Base-by-base conservation (phyloP, 116 monocot species). In the Posidonia oceanica region DNA sequence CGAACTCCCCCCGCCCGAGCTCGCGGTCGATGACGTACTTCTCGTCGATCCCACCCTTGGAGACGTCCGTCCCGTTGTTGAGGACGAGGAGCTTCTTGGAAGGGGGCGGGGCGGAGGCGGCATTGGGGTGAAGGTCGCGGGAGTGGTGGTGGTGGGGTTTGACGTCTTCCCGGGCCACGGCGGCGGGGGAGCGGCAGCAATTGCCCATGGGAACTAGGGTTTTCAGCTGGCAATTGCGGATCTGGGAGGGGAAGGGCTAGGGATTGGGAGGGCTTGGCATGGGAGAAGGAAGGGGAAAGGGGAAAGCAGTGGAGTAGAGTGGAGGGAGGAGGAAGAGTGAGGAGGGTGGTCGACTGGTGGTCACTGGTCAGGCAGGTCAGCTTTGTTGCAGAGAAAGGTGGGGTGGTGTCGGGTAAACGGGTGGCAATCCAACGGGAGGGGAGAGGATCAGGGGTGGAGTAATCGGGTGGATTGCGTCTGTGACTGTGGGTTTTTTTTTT, bases 111-210 rank as follows among this genome's bases (percentile, higher is more conserved):
- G 65, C 48, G 44, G 70, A 20, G 59, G 53, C 41, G 29, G 61
- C 54, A 39, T 57, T 76, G 53, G 14, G 58, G 39, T 52, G 66
- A 36, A 44, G 77, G 61, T 63, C 7, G 63, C 37, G 52, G 73
- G 14, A 37, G 59, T 36, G 23, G 54, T 52, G 69, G 74, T 70
- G 37, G 22, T 36, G 40, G 66, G 82, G 54, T 36, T 82, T 77
- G 55, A 93, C 86, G 77, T 93, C 93, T 75, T 93, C 89, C n/a
- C 88, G 82, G 61, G 93, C 93, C n/a, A 78, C 93, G 59, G 92
- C 86, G 59, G 92, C 75, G 57, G 92, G 93, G 66, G 93, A 93
- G 64, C 79, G 84, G 74, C 89, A 89, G 75, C 93, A 93, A 83
- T 93, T 93, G 17, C 93, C 89, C 89, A 89, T 89, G 23, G 22